Evolutionary conservation across 768 basidiomycete genomes (phyloP), one percentile per base, ranked within the genome.

Genomic region (Sutorius australiensis): DNA sequence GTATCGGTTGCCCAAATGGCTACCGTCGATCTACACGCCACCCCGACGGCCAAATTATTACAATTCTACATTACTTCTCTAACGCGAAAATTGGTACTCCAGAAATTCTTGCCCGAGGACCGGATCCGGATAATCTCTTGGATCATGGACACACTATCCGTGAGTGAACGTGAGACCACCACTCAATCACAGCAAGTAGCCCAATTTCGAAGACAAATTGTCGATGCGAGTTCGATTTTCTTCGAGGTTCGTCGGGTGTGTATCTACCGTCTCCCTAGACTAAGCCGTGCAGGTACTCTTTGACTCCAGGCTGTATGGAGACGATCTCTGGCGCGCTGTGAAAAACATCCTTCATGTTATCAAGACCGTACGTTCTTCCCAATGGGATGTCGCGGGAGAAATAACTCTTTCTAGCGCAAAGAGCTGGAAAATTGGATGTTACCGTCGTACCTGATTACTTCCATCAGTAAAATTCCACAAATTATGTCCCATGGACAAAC

Each of bases 21-120:
- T 19, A 73, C 72, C 40, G 61, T 80, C 37, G 72, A 76, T 37
- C 73, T 72, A 56, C 69, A 62, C 33, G 63, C 75, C 27, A 73
- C 75, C 2, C 70, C 76, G 7, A 70, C 82, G 14, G 60, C 72
- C 28, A 72, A 73, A 46, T 67, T 87, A 14, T 64, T 86, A 33
- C 78, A 73, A 28, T 82, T 83, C 58, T 86, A 82, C 55, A 73
- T 75, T 61, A 64, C 69, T 39, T 61, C 59, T 57, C 60, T 79
- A 37, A 66, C 70, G 21, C 70, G 76, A 36, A 84, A 78, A 60
- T 66, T 76, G 50, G 74, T 73, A 21, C 65, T 85, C 24, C 74
- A 75, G 48, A 76, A 74, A 50, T 73, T 83, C 5, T 56, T 67
- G 3, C 67, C 67, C 32, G 70, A 74, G 32, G 75, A 79, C 39